Evolutionary conservation across 345 rosid genomes (phyloP), one percentile per base, ranked within the genome.

Genomic region (Camelina laxa): DNA sequence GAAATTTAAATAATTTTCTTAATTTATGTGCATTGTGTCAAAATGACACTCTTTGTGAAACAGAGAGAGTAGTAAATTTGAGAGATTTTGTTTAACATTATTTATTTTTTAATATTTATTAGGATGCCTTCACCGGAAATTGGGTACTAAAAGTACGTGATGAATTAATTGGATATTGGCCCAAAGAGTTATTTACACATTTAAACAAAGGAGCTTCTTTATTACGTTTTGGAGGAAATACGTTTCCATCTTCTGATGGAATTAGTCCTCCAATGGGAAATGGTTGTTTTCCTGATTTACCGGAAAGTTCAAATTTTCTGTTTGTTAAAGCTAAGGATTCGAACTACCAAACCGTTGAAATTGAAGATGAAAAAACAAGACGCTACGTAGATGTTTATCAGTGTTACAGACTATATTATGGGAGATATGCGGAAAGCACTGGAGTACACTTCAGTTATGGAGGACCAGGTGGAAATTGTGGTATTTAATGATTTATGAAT

Each of bases 221-320:
- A 17, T 21, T 74, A 16, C 55, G 77, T 7, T 74, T 53, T 55
- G 72, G 72, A 54, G 77, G 77, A 41, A 54, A 33, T n/a, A 55
- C 56, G 20, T 54, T 7, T 53, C 3, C 20, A 13, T 73, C 64
- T 50, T 64, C 63, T 1, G 36, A 65, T 33, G 77, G 70, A 19
- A 39, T 50, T 39, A 73, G 76, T 63, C 76, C 63, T 39, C 61
- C 76, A 14, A 53, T 73, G 76, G 77, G 70, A 19, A 39, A 62
- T 54, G 77, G 70, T 6, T 12, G 39, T 55, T 55, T 73, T 65
- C 71, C 65, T 0, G 59, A 70, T n/a, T 60, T 20, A 35, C 27
- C 35, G 12, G 63, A 9, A 31, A 73, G 56, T 51, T 39, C 68
- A 16, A 11, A 36, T 41, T 62, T 62, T 72, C 2, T 13, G 5